phyloP scores from a whole-genome alignment of 2,329 filamentous ascomycete genomes.

The Colletotrichum brevisporum region DNA sequence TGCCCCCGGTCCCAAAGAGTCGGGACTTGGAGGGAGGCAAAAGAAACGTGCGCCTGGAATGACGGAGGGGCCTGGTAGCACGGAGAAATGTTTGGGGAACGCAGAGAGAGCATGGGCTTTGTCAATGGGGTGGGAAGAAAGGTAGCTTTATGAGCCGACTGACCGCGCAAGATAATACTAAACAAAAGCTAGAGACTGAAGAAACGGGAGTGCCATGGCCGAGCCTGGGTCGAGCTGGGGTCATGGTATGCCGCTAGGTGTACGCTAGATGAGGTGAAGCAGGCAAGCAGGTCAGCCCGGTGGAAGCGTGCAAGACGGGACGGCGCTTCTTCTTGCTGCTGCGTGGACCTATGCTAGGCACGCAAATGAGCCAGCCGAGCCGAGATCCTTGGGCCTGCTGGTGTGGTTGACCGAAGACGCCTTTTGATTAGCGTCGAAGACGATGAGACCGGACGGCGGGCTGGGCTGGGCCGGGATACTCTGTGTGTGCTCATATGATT shows the following conservation, averaged over 20 bases:
- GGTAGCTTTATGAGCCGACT: slow-evolving; percentile 24
- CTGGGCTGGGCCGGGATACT: background rate
- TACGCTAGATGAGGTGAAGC: slow-evolving; percentile 8
- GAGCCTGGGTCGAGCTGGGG: slow-evolving; percentile 21
- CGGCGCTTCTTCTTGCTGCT: background rate
- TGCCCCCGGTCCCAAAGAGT: slow-evolving; percentile 19
- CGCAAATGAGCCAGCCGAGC: background rate
- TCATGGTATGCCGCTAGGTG: slow-evolving; percentile 19
- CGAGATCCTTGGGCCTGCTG: background rate
- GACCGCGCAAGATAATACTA: background rate
- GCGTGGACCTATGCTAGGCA: background rate
- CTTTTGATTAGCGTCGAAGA: background rate
- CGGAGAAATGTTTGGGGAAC: background rate
- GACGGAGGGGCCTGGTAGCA: no score
- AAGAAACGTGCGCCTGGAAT: background rate
- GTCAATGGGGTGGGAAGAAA: slow-evolving; percentile 1
- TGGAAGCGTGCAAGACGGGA: background rate
- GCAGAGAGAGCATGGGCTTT: background rate
- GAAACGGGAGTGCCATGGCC: background rate
- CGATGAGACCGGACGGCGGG: slow-evolving; percentile 9
- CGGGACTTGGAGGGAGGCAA: slow-evolving; percentile 3
- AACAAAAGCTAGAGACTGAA: no score
- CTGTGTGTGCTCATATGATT: background rate
- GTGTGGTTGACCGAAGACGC: background rate
- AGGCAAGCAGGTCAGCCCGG: slow-evolving; percentile 6